Evolutionary conservation across 202 grass and related monocot genomes (phyloP), one percentile per base, ranked within the genome.

Genomic region (Carex sylvatica): DNA sequence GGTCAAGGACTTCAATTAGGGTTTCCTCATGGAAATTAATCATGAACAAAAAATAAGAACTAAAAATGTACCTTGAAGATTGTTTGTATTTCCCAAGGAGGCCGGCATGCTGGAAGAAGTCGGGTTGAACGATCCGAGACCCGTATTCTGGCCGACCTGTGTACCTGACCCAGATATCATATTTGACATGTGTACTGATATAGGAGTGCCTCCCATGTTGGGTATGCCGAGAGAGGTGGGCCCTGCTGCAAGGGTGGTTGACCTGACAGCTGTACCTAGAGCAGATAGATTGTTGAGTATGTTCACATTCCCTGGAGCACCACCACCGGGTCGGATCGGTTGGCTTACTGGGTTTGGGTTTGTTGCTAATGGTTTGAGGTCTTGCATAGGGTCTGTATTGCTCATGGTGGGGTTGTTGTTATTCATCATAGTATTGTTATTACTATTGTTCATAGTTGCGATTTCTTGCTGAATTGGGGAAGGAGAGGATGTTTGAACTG

Each of bases 111-210:
- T 86, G 75, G 90, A 82, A 77, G 76, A 93, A 69, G 86, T 91
- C 2, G 92, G 87, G 70, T 88, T 87, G 86, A 96, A 95, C 22
- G 95, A 93, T 79, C 90, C 87, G 76, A 88, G 85, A 68, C 56
- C 76, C 61, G 88, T 82, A 67, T 78, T 93, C 87, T 92, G 92
- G 82, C 79, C 76, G 58, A 94, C 87, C 84, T 94, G 94, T 78
- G 61, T 93, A 65, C 89, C 91, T 28, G 96, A 92, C 16, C 74
- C 74, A 59, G 74, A 30, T 82, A 99, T 92, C 89, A 99, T 93
- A 78, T 90, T 99, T 38, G 95, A 93, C 95, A 98, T 98, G 80
- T 98, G 95, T 75, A 98, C 84, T 85, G 91, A 90, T 79, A 97
- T 92, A 33, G 91, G 88, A 69, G 91, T 91, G 20, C 87, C 88